Conservation (phyloP, 345 rosid genomes). For the Linum lewisii region DNA sequence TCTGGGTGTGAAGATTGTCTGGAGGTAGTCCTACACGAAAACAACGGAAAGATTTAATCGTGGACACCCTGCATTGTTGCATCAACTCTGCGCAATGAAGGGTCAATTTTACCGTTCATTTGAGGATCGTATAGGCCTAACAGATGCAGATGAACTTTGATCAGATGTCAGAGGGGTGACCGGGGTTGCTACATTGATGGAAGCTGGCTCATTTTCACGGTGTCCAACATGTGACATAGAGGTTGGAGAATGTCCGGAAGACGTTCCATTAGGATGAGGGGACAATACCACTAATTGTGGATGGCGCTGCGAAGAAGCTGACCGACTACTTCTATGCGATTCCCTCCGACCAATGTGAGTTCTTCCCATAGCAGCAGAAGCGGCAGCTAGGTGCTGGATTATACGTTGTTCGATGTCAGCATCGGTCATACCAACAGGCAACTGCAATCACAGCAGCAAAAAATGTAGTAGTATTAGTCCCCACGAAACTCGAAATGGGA, state of each 20-base stretch:
- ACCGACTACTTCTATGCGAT: slow-evolving; percentile 22
- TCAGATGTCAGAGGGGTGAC: slow-evolving; percentile 12
- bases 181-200: slow-evolving; percentile 11
- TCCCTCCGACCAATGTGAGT: slow-evolving; percentile 19
- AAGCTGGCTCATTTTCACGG: slow-evolving; percentile 29
- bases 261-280: slow-evolving; percentile 19
- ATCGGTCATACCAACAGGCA: slow-evolving; percentile 21
- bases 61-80: too few species aligned
- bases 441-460: slow-evolving; percentile 11
- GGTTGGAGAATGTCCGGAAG: slow-evolving; percentile 26
- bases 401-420: slow-evolving; percentile 25
- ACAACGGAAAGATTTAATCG: too few species aligned
- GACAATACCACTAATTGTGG: slow-evolving; percentile 26
- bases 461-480: background rate
- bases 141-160: slow-evolving; percentile 26
- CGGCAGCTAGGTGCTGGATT: slow-evolving; percentile 39
- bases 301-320: slow-evolving; percentile 16
- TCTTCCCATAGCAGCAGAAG: slow-evolving; percentile 35
- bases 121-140: slow-evolving; percentile 12
- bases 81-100: too few species aligned
- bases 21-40: slow-evolving; percentile 16
- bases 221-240: slow-evolving; percentile 22
- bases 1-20: slow-evolving; percentile 21
- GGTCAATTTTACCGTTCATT: too few species aligned
- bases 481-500: background rate